phyloP scores from a whole-genome alignment of 2,329 filamentous ascomycete species.

The Colletotrichum shisoi region DNA sequence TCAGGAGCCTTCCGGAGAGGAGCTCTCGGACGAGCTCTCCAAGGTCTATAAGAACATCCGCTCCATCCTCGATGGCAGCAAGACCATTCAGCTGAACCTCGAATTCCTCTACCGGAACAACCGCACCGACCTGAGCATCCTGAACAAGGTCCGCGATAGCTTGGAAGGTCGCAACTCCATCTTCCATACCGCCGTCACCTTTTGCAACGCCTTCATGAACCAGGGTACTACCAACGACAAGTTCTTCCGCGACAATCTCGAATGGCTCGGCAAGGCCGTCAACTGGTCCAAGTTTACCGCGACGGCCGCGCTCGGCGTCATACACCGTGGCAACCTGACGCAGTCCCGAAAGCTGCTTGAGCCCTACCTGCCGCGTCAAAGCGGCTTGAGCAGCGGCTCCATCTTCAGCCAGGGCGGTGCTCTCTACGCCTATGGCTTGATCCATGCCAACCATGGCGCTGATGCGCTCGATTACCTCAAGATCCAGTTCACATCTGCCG shows the following conservation, averaged over 20 bases:
- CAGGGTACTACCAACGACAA: conserved; percentile 97
- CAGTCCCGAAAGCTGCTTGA: conserved; percentile 93
- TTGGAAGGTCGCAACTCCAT: conserved; percentile 96
- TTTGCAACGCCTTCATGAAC: conserved; percentile 99
- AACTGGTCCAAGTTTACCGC: conserved; percentile 99
- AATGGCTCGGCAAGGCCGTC: conserved; percentile 97
- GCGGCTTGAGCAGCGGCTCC: conserved; percentile 78
- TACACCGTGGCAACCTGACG: conserved; percentile 92
- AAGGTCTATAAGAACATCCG: conserved; percentile 70
- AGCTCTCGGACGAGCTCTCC: conserved; percentile 60
- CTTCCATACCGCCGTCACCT: conserved; percentile 96
- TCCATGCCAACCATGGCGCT: conserved; percentile 96
- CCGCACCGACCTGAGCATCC: conserved; percentile 86
- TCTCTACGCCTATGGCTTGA: conserved; percentile 91
- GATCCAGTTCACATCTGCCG: conserved; percentile 75
- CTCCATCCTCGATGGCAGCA: conserved; percentile 81
- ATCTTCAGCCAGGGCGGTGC: conserved; percentile 96
- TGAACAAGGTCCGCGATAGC: conserved; percentile 96
- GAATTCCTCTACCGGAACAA: conserved; percentile 98
- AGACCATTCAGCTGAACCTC: conserved; percentile 91
- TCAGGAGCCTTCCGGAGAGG: conserved; percentile 60
- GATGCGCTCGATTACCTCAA: conserved; percentile 84
- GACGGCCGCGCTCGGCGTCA: conserved; percentile 93
- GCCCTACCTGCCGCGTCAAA: conserved; percentile 86
- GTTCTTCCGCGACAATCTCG: conserved; percentile 97